Evolutionary conservation across 805 yeast species (phyloP).

Genomic region (Ogataea salicorniae): DNA sequence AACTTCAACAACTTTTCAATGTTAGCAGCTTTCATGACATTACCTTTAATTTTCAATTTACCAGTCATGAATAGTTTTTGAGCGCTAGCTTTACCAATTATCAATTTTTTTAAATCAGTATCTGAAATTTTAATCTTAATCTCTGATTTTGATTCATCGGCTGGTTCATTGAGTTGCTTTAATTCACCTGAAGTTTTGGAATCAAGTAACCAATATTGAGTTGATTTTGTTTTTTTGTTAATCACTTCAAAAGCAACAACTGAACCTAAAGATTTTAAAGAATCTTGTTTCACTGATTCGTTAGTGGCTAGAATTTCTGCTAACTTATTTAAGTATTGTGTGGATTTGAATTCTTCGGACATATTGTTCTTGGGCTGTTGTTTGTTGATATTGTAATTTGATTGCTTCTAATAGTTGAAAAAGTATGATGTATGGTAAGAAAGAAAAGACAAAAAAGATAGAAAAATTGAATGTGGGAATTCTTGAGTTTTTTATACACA

Average conservation of each 20-base stretch:
- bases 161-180: conserved; percentile 17
- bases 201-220: conserved; percentile 59
- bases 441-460: too few species aligned
- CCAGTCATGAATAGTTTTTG: conserved; percentile 83
- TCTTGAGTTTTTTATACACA: too few species aligned
- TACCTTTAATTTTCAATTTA: conserved; percentile 80
- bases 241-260: conserved; percentile 58
- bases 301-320: conserved; percentile 13
- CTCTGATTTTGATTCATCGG: conserved; percentile 44
- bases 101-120: conserved; percentile 64
- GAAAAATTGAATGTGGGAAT: too few species aligned
- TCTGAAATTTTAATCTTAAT: conserved; percentile 63
- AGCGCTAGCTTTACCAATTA: conserved; percentile 75
- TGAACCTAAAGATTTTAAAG: conserved; percentile 25
- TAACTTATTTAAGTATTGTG: conserved; percentile 12
- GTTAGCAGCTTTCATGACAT: conserved; percentile 83
- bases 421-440: too few species aligned
- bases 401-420: too few species aligned
- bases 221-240: conserved; percentile 53
- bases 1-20: conserved; percentile 64
- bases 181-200: conserved; percentile 53
- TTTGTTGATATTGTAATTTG: too few species aligned
- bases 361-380: neutral
- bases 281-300: conserved; percentile 14
- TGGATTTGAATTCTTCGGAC: conserved; percentile 13